Evolutionary conservation across 192 early-diverging fungal species (phyloP).

Genomic region (Phlyctochytrium bullatum): DNA sequence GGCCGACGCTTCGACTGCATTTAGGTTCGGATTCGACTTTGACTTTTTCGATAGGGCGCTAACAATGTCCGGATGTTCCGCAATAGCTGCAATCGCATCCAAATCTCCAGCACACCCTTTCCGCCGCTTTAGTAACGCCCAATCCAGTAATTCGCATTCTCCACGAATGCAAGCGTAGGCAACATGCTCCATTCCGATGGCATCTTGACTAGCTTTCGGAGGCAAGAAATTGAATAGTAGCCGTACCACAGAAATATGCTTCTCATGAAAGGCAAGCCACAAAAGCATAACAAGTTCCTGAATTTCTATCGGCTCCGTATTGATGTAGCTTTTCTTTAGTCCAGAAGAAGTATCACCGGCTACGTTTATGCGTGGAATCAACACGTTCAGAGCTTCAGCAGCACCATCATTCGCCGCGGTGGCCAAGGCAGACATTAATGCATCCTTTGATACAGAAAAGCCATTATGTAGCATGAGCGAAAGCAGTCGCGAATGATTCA

Average conservation of each 20-base stretch:
- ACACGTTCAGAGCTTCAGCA: no score
- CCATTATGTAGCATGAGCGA: no score
- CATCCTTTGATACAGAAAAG: no score
- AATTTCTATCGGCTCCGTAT: background rate
- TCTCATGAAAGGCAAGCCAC: background rate
- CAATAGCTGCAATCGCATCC: background rate
- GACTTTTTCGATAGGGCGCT: background rate
- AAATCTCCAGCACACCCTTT: background rate
- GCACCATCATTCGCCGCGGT: no score
- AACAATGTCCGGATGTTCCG: background rate
- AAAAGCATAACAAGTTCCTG: background rate
- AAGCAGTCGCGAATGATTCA: no score
- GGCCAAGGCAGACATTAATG: no score
- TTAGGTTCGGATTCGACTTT: background rate
- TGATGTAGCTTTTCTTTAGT: no score
- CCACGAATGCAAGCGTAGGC: background rate
- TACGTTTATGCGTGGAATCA: no score
- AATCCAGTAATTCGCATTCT: background rate
- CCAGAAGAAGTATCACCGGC: no score
- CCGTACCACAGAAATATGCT: background rate
- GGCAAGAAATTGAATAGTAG: background rate
- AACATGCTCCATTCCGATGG: background rate
- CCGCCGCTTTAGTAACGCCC: background rate
- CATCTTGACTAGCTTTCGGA: background rate
- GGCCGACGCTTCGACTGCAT: background rate